Conservation (phyloP, 345 rosid species). For the Eucalyptus pauciflora region DNA sequence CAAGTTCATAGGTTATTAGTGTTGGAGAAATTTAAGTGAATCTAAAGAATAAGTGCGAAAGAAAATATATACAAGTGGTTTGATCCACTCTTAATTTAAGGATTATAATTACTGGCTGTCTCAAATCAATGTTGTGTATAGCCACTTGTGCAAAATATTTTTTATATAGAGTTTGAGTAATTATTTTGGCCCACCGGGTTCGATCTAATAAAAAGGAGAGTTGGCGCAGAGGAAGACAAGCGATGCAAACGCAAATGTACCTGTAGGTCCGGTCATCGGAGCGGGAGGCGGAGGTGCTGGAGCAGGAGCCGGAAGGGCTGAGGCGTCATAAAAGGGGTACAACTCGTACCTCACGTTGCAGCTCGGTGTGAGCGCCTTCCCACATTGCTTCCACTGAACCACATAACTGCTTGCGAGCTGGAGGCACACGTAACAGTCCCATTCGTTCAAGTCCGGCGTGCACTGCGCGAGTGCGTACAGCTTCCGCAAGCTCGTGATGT, state of each 20-base stretch:
- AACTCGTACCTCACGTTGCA: too few species aligned
- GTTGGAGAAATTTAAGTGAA: not conserved
- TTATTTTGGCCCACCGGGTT: not conserved
- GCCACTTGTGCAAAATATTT: not conserved
- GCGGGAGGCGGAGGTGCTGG: not conserved
- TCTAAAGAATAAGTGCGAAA: not conserved
- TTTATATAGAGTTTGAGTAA: not conserved
- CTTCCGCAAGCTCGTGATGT: too few species aligned
- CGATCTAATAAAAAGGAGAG: not conserved
- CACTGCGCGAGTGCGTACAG: fast-evolving
- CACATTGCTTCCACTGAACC: fast-evolving
- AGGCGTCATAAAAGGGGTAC: too few species aligned
- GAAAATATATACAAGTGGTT: not conserved
- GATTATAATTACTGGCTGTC: not conserved
- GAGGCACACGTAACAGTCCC: fast-evolving
- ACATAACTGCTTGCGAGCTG: too few species aligned
- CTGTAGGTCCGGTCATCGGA: not conserved
- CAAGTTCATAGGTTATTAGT: not conserved
- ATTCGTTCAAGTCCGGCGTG: too few species aligned
- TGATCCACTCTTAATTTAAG: not conserved
- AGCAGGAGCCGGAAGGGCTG: too few species aligned
- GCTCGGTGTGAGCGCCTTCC: fast-evolving
- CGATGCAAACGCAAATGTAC: not conserved
- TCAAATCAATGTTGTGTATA: not conserved
- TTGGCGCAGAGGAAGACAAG: not conserved